These are phyloP conservation scores for Suhomyces maxii DNA, from an alignment of 1,139 yeast species.

Conservation along the genomic window DNA sequence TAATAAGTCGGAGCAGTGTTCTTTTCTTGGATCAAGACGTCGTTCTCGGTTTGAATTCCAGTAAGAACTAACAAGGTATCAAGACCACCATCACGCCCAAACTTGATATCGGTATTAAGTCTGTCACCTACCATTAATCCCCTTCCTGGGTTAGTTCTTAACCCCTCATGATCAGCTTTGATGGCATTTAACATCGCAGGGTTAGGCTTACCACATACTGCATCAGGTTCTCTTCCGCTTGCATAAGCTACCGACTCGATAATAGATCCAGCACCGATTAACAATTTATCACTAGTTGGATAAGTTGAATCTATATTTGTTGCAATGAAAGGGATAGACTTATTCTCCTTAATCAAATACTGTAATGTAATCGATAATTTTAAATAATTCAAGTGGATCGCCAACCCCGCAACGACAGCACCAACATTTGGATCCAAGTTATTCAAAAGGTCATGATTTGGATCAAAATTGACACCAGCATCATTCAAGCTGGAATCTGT, in stretches of 20 bases:
- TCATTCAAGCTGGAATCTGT: slow-evolving; percentile 32
- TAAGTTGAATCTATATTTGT: slow-evolving; percentile 96
- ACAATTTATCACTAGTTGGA: slow-evolving; percentile 80
- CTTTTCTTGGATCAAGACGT: slow-evolving; percentile 43
- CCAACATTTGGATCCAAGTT: slow-evolving; percentile 73
- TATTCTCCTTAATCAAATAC: slow-evolving; percentile 61
- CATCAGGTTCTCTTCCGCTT: slow-evolving; percentile 65
- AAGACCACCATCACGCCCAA: slow-evolving; percentile 85
- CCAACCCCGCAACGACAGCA: slow-evolving; percentile 87
- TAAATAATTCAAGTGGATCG: slow-evolving; percentile 72
- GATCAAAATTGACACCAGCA: slow-evolving; percentile 35
- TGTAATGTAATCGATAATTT: slow-evolving; percentile 81
- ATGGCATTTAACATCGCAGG: slow-evolving; percentile 89
- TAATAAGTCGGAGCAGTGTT: slow-evolving; percentile 64
- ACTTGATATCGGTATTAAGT: slow-evolving; percentile 89
- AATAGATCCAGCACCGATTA: slow-evolving; percentile 95
- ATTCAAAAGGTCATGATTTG: slow-evolving; percentile 32
- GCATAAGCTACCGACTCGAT: slow-evolving; percentile 78
- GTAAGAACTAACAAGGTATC: slow-evolving; percentile 82
- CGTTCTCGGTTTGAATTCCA: slow-evolving; percentile 80
- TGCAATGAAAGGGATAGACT: slow-evolving; percentile 75
- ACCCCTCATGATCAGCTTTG: slow-evolving; percentile 57
- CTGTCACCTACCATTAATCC: slow-evolving; percentile 97
- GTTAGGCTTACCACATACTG: slow-evolving; percentile 87
- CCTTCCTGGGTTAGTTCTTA: slow-evolving; percentile 53